Conservation (phyloP, 345 rosid species). For the Passiflora organensis region DNA sequence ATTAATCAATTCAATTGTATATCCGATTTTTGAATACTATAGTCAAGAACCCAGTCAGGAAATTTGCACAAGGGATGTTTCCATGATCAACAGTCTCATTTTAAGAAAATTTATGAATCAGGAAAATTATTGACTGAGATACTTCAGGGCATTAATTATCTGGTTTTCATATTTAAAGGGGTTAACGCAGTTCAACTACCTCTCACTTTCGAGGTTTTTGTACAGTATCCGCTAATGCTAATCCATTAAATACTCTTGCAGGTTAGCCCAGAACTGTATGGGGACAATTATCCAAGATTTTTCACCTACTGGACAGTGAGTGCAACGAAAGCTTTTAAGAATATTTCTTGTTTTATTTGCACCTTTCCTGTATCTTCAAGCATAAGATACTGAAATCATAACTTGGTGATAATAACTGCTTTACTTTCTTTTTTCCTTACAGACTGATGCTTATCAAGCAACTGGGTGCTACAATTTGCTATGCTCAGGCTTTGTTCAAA, state of each 20-base stretch:
- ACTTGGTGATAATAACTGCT: background rate
- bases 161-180: constrained; percentile 28
- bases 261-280: constrained; percentile 97
- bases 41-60: no score
- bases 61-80: background rate
- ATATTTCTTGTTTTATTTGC: background rate
- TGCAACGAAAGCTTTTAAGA: constrained; percentile 4
- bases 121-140: background rate
- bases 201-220: constrained; percentile 11
- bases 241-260: constrained; percentile 27
- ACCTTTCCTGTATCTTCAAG: constrained; percentile 7
- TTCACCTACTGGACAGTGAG: constrained; percentile 98
- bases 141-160: constrained; percentile 5
- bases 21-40: no score
- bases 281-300: constrained; percentile 90
- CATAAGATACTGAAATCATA: constrained; percentile 3
- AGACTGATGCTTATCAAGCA: constrained; percentile 90
- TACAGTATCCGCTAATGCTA: background rate
- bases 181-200: constrained; percentile 29
- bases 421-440: constrained; percentile 15
- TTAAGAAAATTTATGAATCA: background rate
- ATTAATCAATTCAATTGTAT: no score
- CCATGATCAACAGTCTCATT: constrained; percentile 2
- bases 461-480: constrained; percentile 96
- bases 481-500: constrained; percentile 94